Evolutionary conservation across 106 monocot species (phyloP), one percentile per base, ranked within the genome.

Genomic region (Apostasia shenzhenica): DNA sequence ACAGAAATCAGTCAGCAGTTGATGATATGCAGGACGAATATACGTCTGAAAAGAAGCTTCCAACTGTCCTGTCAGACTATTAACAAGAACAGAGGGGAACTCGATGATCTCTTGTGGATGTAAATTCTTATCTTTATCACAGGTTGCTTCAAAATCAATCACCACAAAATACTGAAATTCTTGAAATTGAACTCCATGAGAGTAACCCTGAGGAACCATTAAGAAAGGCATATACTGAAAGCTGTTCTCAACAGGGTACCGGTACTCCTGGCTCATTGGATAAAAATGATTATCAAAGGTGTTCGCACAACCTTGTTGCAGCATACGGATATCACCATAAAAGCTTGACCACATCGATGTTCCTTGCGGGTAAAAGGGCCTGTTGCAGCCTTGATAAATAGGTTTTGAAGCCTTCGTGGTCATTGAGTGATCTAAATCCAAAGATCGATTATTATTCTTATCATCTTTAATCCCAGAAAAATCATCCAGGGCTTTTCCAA

Each of bases 81-180:
- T 95, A 73, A 95, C 88, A 67, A 95, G 50, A 71, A 95, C 95
- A 71, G 95, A 95, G 52, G 91, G 95, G 61, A 95, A 91, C 64
- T 95, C 95, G 73, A 95, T 95, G 50, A 95, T 95, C 72, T 95
- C 95, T 67, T 95, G 91, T 9, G 95, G 95, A 46, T 84, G 73
- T 40, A 73, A 80, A 50, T 80, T 88, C 52, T 72, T 85, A 57
- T 88, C 88, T 74, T 91, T 88, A 71, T 95, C 95, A 73, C 95
- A 91, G 52, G 95, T 95, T 76, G 95, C 95, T 73, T 95, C 95
- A 70, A 95, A 95, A 71, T 95, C 95, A 47, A 91, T 88, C 61
- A 95, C 95, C 69, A 95, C 95, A 79, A 95, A 95, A 74, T 91
- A 95, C 10, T 95, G 88, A 82, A 95, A 95, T 59, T 91, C 91